These are phyloP conservation scores for Gamsiella multidivaricata DNA, from an alignment of 192 early-diverging fungal genomes.

Conservation along the genomic window DNA sequence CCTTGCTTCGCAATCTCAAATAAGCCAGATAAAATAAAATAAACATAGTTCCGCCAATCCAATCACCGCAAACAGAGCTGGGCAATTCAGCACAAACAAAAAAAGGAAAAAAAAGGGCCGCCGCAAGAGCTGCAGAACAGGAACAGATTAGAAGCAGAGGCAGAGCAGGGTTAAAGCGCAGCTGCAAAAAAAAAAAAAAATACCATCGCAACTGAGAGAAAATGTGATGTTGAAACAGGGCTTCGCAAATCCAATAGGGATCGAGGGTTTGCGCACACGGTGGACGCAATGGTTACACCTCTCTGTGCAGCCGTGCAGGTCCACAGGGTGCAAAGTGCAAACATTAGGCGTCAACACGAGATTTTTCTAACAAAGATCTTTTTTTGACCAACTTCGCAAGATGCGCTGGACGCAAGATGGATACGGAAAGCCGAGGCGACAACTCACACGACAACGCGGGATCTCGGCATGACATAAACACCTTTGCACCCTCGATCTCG, in stretches of 20 bases:
- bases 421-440: too few relatives aligned
- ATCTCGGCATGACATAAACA: constrained; percentile 1
- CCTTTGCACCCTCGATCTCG: too few relatives aligned
- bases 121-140: too few relatives aligned
- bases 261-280: constrained; percentile 45
- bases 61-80: constrained; percentile 13
- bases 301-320: too few relatives aligned
- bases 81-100: constrained; percentile 1
- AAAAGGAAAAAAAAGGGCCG: constrained; percentile 20
- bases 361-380: background rate
- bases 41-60: background rate
- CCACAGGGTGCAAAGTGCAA: too few relatives aligned
- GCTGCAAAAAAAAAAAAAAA: constrained; percentile 10
- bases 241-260: constrained; percentile 33
- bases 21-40: background rate
- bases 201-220: background rate
- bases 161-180: too few relatives aligned
- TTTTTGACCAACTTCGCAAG: background rate
- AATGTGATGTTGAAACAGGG: constrained; percentile 5
- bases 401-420: too few relatives aligned
- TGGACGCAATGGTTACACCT: too few relatives aligned
- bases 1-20: too few relatives aligned
- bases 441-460: background rate
- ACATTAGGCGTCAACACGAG: too few relatives aligned
- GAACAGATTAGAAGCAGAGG: too few relatives aligned